Conservation (phyloP, 768 basidiomycete genomes). For the Coprinopsis sp. region DNA sequence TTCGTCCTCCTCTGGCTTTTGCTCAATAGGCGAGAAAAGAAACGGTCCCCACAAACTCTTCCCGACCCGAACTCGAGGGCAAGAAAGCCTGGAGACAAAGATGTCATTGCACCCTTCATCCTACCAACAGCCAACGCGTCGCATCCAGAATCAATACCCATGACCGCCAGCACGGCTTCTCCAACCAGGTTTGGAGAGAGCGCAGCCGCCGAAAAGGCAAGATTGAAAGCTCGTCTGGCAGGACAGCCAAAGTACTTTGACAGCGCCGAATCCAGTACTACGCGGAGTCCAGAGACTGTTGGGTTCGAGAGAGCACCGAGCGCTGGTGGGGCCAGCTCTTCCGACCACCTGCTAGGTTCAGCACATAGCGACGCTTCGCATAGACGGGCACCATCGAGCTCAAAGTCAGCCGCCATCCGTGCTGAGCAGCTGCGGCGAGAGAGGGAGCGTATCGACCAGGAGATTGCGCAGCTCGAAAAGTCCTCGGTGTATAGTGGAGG, state of each 20-base stretch:
- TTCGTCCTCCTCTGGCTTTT: background rate
- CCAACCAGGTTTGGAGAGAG: background rate
- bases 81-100: background rate
- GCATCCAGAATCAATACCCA: no score
- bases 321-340: background rate
- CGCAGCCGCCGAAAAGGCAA: background rate
- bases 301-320: background rate
- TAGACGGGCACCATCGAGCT: background rate
- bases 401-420: background rate
- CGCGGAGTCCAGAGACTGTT: no score
- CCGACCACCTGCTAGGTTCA: background rate
- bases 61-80: background rate
- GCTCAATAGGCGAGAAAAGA: background rate
- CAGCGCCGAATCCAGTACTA: no score
- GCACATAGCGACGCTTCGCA: background rate
- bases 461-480: constrained; percentile 6
- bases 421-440: constrained; percentile 7
- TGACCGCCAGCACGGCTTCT: background rate
- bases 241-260: background rate
- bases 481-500: background rate
- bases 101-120: constrained; percentile 7
- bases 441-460: constrained; percentile 5
- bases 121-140: background rate
- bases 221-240: background rate
- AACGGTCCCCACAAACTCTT: background rate